Percentiles rank a stretch among this genome's conserved stretches.
phyloP scores from a whole-genome alignment of 2,329 filamentous ascomycete species.

The Alternaria solani region DNA sequence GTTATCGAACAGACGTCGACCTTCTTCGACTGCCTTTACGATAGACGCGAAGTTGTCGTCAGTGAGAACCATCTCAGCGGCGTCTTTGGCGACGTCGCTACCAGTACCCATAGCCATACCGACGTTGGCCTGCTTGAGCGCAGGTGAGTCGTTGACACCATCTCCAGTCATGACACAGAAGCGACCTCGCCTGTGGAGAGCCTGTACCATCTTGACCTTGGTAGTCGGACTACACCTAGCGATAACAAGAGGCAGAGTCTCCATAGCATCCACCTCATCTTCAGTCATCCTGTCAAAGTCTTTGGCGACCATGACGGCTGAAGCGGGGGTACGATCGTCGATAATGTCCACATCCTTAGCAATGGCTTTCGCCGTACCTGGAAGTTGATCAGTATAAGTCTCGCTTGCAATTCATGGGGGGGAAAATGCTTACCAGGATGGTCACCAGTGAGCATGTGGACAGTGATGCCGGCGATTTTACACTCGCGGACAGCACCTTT shows the following conservation, averaged over 20 bases:
- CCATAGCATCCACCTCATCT: slow-evolving; percentile 53
- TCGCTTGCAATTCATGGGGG: neutral
- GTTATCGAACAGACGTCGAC: slow-evolving; percentile 53
- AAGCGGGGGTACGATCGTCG: slow-evolving; percentile 33
- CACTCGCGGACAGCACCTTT: slow-evolving; percentile 61
- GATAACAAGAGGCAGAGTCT: slow-evolving; percentile 54
- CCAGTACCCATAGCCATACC: slow-evolving; percentile 55
- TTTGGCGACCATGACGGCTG: slow-evolving; percentile 54
- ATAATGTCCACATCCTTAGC: slow-evolving; percentile 58
- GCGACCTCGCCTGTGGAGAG: slow-evolving; percentile 47
- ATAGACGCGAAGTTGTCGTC: slow-evolving; percentile 55
- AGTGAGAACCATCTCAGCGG: slow-evolving; percentile 52
- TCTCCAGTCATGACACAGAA: slow-evolving; percentile 57
- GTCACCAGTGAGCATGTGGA: slow-evolving; percentile 61
- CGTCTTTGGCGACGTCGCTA: slow-evolving; percentile 53
- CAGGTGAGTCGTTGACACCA: slow-evolving; percentile 53
- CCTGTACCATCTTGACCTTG: slow-evolving; percentile 59
- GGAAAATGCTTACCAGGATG: slow-evolving; percentile 46
- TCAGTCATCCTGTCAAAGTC: slow-evolving; percentile 56
- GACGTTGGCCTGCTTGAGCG: slow-evolving; percentile 53
- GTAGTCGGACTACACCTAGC: slow-evolving; percentile 57
- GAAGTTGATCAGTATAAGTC: neutral
- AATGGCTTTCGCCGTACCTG: slow-evolving; percentile 54
- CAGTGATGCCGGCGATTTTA: slow-evolving; percentile 57
- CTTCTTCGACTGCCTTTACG: slow-evolving; percentile 53